phyloP scores from a whole-genome alignment of 352 stramenopile species.

The Phytophthora podocarpi region DNA sequence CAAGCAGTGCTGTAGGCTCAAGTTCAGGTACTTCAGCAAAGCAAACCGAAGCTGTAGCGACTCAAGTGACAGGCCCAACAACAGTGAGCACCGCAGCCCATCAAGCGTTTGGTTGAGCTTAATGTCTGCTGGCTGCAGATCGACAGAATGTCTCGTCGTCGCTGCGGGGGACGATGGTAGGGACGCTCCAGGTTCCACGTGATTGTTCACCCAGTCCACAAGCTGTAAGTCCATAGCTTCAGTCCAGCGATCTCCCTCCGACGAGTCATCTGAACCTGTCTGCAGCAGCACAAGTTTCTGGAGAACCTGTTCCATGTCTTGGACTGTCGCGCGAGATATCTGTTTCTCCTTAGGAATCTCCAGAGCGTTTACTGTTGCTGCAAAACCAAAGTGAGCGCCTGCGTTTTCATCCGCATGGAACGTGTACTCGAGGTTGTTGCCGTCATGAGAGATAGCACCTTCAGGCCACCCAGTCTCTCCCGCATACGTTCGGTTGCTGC shows the following conservation, averaged over 20 bases:
- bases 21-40: conserved; percentile 86
- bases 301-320: conserved; percentile 47
- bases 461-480: conserved; percentile 57
- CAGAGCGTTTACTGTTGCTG: conserved; percentile 56
- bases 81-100: conserved; percentile 68
- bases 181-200: conserved; percentile 54
- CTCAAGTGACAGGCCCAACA: conserved; percentile 61
- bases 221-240: conserved; percentile 82
- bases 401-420: conserved; percentile 68
- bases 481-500: conserved; percentile 40
- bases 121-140: conserved; percentile 77
- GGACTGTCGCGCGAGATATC: conserved; percentile 45
- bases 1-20: conserved; percentile 68
- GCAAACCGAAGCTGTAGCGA: conserved; percentile 78
- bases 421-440: conserved; percentile 62
- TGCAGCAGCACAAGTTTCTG: conserved; percentile 29
- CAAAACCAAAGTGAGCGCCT: conserved; percentile 62
- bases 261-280: not conserved
- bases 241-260: conserved; percentile 45
- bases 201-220: conserved; percentile 88
- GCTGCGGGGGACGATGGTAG: conserved; percentile 21
- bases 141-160: conserved; percentile 46
- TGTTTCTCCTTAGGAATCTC: conserved; percentile 73
- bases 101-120: conserved; percentile 72
- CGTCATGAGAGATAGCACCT: conserved; percentile 54